phyloP scores from a whole-genome alignment of 345 rosid genomes.

The Tarenaya hassleriana region DNA sequence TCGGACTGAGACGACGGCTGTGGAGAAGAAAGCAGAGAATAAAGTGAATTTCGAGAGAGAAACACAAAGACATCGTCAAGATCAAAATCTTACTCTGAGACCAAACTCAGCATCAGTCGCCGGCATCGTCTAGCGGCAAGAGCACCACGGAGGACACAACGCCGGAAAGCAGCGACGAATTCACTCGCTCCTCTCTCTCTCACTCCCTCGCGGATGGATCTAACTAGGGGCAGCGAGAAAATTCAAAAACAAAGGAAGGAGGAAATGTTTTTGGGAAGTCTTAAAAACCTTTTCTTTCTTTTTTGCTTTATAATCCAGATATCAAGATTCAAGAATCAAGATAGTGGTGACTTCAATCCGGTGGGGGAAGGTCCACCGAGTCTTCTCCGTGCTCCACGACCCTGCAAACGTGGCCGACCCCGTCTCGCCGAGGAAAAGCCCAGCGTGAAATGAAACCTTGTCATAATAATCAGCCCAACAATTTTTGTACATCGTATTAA shows the following conservation, averaged over 20 bases:
- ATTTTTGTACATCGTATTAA: too few relatives aligned
- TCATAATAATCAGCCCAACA: too few relatives aligned
- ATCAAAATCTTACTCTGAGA: conserved; percentile 37
- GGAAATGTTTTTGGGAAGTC: conserved; percentile 34
- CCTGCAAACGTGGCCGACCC: too few relatives aligned
- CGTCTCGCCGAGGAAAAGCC: too few relatives aligned
- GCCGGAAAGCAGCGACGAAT: neutral
- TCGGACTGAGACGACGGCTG: conserved; percentile 48
- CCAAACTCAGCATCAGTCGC: conserved; percentile 53
- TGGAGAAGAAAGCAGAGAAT: conserved; percentile 4
- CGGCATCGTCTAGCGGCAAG: conserved; percentile 35
- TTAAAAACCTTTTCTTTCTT: conserved; percentile 15
- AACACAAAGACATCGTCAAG: neutral
- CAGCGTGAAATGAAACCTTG: too few relatives aligned
- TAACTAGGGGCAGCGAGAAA: conserved; percentile 21
- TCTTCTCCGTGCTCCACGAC: too few relatives aligned
- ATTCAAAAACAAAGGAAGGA: conserved; percentile 29
- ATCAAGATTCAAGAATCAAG: too few relatives aligned
- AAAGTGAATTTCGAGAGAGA: conserved; percentile 2
- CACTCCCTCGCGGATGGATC: conserved; percentile 24
- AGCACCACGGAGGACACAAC: conserved; percentile 3
- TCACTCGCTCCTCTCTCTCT: too few relatives aligned
- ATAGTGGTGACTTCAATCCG: too few relatives aligned
- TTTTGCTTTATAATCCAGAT: conserved; percentile 18
- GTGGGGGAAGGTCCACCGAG: too few relatives aligned